Evolutionary conservation across 257 asterid species (phyloP), one percentile per base, ranked within the genome.

Genomic region (Hygrophila difformis): DNA sequence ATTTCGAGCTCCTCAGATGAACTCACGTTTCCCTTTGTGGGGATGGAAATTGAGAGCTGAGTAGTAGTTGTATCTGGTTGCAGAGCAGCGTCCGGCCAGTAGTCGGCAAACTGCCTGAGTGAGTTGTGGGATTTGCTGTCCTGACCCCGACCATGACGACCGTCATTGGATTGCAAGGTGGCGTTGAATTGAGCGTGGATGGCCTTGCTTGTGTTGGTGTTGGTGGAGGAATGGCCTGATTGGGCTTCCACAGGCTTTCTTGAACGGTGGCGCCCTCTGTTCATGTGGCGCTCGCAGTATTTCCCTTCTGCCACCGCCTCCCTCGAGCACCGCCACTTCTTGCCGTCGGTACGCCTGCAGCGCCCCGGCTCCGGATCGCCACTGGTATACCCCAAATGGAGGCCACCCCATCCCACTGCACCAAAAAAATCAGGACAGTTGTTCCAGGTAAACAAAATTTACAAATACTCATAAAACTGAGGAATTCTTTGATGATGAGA

Each of bases 221-320:
- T 70, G 11, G 82, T 2, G 66, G 70, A 2, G 61, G 77, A 47
- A 61, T 66, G 71, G 75, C 74, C 79, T 14, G 93, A 12, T 61
- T 76, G 93, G 45, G 72, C 74, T 91, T 91, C 99, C 99, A 91
- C 99, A 80, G 92, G 99, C 99, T 91, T 91, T 91, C 99, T 91
- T 91, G 99, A 91, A 86, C 99, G 96, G 47, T 86, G 99, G 63
- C 99, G 99, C 66, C 99, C 96, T 57, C 99, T 62, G 69, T 91
- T 91, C 79, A 91, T 80, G 48, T 91, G 99, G 47, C 99, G 87
- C 63, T 91, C 99, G 55, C 99, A 91, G 59, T 86, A 91, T 41
- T 91, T 91, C 69, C 82, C 88, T 15, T 91, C 96, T 1, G 78
- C 70, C 8, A 86, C 89, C 1, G 95, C 96, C 21, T 91, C 99